Base-by-base conservation (phyloP, 768 basidiomycete species). In the Leccinum pellstonianum region DNA sequence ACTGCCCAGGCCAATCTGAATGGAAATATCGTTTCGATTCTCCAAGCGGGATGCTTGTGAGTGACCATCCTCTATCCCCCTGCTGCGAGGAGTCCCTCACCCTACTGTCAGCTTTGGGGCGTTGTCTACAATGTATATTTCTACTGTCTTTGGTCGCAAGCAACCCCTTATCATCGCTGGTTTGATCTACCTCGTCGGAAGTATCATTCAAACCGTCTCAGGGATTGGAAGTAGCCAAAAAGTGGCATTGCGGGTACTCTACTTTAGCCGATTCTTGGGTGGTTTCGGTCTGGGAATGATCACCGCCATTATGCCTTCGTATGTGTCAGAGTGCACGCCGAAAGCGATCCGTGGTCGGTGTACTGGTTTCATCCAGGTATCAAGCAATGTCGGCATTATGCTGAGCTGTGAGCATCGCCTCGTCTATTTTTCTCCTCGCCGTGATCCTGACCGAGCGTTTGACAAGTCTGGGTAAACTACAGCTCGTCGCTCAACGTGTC, bases 261-360 rank as follows among this genome's bases (percentile, higher is more conserved):
- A 78, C 62, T 79, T 79, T 63, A 74, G 80, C 53, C 77, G 84
- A 8, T 87, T 87, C 69, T 57, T 88, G 0, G 79, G 81, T 7
- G 87, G 87, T 17, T 74, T 86, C 53, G 86, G 87, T 8, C 78
- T 86, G 29, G 84, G 85, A 15, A 80, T 81, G 77, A 74, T 79
- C 6, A 77, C 79, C 2, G 80, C 81, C 4, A 67, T 83, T 1
- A 77, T 81, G 3, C 82, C 82, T 12, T 74, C 80, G 0, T 84
- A 83, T 52, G 75, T 82, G 12, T 82, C 81, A 0, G 83, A 84
- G 67, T 81, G 76, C 52, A 75, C 77, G 3, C 82, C 82, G 1
- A 77, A 70, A 55, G 65, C 69, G 14, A 81, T 84, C 49, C 76
- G 83, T 37, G 82, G 83, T 3, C 75, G 82, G 23, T 23, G 23